phyloP scores from a whole-genome alignment of 2,329 filamentous ascomycete species.

The Metarhizium robertsii region DNA sequence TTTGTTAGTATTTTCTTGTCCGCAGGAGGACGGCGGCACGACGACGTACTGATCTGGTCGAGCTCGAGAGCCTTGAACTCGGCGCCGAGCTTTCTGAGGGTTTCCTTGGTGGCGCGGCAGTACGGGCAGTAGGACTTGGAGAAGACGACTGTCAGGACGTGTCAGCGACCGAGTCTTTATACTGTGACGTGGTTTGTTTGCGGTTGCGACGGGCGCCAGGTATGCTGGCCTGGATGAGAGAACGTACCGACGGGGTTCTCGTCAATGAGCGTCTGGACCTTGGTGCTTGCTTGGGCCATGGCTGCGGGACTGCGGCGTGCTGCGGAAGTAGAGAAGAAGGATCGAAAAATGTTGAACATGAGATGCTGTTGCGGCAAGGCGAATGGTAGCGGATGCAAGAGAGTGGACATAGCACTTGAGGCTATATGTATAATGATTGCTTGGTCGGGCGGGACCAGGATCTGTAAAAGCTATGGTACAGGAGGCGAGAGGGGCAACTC shows the following conservation, averaged over 20 bases:
- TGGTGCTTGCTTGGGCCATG: conserved; percentile 77
- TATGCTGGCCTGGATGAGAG: neutral
- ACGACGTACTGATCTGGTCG: conserved; percentile 59
- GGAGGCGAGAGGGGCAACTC: neutral
- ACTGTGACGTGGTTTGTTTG: too few species aligned
- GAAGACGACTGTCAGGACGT: conserved; percentile 62
- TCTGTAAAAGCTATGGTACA: neutral
- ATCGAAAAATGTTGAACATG: conserved; percentile 57
- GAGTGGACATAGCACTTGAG: neutral
- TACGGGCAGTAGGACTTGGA: conserved; percentile 96
- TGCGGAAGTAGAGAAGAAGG: conserved; percentile 57
- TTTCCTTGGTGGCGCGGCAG: conserved; percentile 70
- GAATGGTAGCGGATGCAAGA: neutral
- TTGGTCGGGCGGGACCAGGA: neutral
- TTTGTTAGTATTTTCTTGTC: neutral
- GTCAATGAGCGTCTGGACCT: conserved; percentile 79
- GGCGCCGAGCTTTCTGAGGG: conserved; percentile 60
- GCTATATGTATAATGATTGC: neutral
- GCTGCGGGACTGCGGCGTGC: conserved; percentile 43
- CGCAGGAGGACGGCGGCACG: neutral
- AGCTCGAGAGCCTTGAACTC: conserved; percentile 73
- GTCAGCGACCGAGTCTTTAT: neutral
- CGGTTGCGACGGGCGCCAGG: neutral
- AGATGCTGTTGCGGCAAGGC: neutral
- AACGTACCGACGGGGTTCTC: conserved; percentile 72